Base-by-base conservation (phyloP, 2,329 filamentous ascomycete genomes). In the Clonostachys chloroleuca region DNA sequence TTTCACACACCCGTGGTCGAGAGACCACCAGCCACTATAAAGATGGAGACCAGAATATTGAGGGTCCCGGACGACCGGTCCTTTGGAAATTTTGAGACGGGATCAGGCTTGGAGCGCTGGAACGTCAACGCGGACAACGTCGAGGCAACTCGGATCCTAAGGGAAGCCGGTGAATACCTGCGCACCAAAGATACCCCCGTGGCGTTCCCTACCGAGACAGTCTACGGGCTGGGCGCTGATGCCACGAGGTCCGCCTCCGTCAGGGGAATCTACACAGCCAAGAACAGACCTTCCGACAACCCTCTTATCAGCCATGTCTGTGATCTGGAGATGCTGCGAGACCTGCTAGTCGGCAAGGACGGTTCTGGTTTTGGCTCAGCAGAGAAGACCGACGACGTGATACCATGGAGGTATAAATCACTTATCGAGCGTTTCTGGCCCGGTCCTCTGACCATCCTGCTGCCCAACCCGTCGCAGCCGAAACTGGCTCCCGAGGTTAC, bases 181-280 rank as follows among this genome's bases (percentile, higher is more conserved):
- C 78, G 74, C 45, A 74, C 74, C 16, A 83, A 78, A 45, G 78
- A 89, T 60, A 78, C 78, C 5, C 94, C 94, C 5, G 90, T 99
- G 43, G 94, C 89, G 2, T 99, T 99, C 62, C 94, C 94, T 1
- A 99, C 94, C 0, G 94, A 99, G 69, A 99, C 94, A 1, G 94
- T 99, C 1, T 99, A 99, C 63, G 94, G 94, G 0, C 78, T 99
- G 8, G 94, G 91, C n/a, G 94, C 94, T 13, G 94, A 97, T 69
- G 94, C 94, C 12, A 97, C 92, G 24, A 81, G 90, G 57, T 90
- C 85, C 58, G 75, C 72, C 20, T 87, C 92, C 3, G 92, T 97
- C 7, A 83, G 79, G 59, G 92, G 91, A n/a, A 99, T 99, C 55
- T 99, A 94, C 66, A 77, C 81, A 18, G 91, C 89, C 45, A 99